Base-by-base conservation (phyloP, 2,329 filamentous ascomycete genomes). In the Apiospora saccharicola region DNA sequence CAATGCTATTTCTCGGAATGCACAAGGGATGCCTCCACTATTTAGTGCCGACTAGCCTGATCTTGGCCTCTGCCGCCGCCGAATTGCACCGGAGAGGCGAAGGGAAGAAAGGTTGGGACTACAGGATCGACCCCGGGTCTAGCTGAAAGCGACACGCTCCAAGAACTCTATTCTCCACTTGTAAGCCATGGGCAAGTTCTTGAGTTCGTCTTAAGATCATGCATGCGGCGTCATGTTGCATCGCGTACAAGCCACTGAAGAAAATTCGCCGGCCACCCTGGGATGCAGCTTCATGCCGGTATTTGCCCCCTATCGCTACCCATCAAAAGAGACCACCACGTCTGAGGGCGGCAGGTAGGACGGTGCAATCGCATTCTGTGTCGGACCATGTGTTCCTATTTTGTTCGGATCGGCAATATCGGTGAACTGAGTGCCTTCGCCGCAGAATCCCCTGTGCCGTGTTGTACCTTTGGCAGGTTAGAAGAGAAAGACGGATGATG, bases 81-180 rank as follows among this genome's bases (percentile, higher is more conserved):
- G 30, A 13, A 12, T n/a, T 6, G 57, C 57, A 64, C 57, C 30
- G 57, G 19, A 26, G 3, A 0, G 57, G 13, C 24, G 19, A 41
- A 22, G 22, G 34, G 41, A 13, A 13, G 2, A 37, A 64, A 64
- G 57, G 57, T 64, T 41, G 57, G 22, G 14, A 10, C 34, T 64
- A 24, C 34, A 64, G 19, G 57, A 34, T 34, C 30, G 12, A 64
- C 57, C 30, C 53, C 34, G 41, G 57, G 57, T 34, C 57, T 64
- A 24, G 57, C 57, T 64, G 57, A 41, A 64, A 64, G 34, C 57
- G 30, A 34, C 34, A 64, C 34, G 12, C 14, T 14, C 57, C 57
- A 41, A 64, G 57, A 64, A 64, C 57, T 64, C 8, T 64, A 34
- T 64, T n/a, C 57, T 14, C 57, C 57, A 64, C 57, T 41, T 24